These are phyloP conservation scores for Agrocybe praecox DNA, from an alignment of 768 basidiomycete genomes.

Conservation along the genomic window DNA sequence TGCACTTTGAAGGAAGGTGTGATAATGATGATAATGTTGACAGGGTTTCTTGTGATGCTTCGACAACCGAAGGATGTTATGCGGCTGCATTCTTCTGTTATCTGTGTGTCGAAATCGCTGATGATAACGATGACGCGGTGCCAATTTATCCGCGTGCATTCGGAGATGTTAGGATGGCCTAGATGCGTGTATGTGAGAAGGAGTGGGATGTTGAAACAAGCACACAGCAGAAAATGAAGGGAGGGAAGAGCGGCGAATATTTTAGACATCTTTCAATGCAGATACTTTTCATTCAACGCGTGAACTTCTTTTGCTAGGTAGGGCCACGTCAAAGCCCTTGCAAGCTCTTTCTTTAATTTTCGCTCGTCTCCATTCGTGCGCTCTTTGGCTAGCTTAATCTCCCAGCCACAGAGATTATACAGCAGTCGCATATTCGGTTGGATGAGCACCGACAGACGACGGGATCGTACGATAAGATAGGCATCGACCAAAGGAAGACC, in stretches of 20 bases:
- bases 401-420: slow-evolving; percentile 95
- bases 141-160: background rate
- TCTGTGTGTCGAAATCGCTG: no score
- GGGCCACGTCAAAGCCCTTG: slow-evolving; percentile 79
- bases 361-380: slow-evolving; percentile 56
- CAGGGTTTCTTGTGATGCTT: no score
- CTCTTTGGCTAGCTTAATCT: slow-evolving; percentile 85
- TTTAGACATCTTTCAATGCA: slow-evolving; percentile 31
- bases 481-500: slow-evolving; percentile 87
- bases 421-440: slow-evolving; percentile 96
- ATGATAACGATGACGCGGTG: background rate
- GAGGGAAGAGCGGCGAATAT: no score
- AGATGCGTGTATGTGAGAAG: no score
- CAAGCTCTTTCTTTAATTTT: slow-evolving; percentile 58
- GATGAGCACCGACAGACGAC: slow-evolving; percentile 86
- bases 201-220: no score
- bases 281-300: slow-evolving; percentile 83
- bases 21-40: background rate
- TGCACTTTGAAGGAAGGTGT: no score
- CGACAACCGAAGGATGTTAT: no score
- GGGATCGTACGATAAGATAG: slow-evolving; percentile 89
- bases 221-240: no score
- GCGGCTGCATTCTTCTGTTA: no score
- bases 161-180: background rate
- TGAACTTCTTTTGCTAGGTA: slow-evolving; percentile 86